Evolutionary conservation across 1,284 basidiomycete genomes (phyloP), one percentile per base, ranked within the genome.

Genomic region (Binderoboletus segoi): DNA sequence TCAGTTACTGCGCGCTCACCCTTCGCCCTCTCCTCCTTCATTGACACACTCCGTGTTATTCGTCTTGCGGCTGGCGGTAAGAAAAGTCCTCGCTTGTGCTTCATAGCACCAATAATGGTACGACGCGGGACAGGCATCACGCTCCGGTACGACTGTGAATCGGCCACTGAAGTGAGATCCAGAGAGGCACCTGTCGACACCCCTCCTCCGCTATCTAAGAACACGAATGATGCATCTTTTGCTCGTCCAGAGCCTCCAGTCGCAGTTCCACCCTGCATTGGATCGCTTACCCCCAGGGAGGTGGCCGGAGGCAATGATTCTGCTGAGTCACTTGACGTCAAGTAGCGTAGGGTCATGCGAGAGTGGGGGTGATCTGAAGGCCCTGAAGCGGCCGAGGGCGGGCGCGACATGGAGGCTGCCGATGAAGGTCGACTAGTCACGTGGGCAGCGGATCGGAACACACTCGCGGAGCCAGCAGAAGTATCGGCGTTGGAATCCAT

Each of bases 41-140:
- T 44, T 16, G 71, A 72, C 13, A 62, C 55, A 35, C 68, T 70
- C 30, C 70, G 57, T 12, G 71, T 70, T 16, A 70, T 24, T 3
- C 69, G 70, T 40, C 55, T 67, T 23, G 51, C 16, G 21, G 49
- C 58, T 8, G 46, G 51, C 13, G 48, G 51, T 33, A 26, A 15
- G 3, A 50, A 59, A 37, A 61, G 52, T 37, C 48, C 58, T 54
- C 46, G 55, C 38, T 53, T 70, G 24, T 53, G 54, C 12, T 56
- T 68, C 63, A 65, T 59, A 23, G 57, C 47, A 2, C 55, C 41
- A 3, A 57, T 30, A 15, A 58, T 26, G 15, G 18, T 42, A 42
- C 48, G 48, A 20, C 54, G 55, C 2, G 56, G 24, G 4, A 48
- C n/a, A 8, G 42, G 37, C 5, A 23, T 8, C 10, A 15, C 4